phyloP scores from a whole-genome alignment of 768 basidiomycete species.

The Naganishia vaughanmartiniae region DNA sequence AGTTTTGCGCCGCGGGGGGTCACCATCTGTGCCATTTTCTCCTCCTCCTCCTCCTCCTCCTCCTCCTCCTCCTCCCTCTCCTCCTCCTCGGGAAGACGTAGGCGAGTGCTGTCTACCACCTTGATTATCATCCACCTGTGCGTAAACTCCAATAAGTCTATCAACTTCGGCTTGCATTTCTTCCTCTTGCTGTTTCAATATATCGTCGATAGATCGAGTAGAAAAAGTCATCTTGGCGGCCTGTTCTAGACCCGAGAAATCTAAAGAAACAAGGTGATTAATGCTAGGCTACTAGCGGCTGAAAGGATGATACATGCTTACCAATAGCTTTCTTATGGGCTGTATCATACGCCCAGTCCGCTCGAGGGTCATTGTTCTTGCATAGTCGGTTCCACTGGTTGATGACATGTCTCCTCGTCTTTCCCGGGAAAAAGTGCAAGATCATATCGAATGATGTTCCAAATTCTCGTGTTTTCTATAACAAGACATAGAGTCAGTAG shows the following conservation, averaged over 20 bases:
- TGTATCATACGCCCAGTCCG: constrained; percentile 20
- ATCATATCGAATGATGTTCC: constrained; percentile 29
- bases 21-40: constrained; percentile 4
- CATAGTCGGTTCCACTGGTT: constrained; percentile 21
- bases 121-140: neutral
- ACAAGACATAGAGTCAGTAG: neutral
- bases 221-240: constrained; percentile 21
- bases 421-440: constrained; percentile 26
- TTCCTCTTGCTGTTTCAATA: constrained; percentile 14
- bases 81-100: constrained; percentile 14
- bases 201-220: constrained; percentile 7
- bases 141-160: neutral
- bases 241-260: constrained; percentile 12
- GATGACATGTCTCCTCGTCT: constrained; percentile 19
- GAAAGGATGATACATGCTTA: neutral
- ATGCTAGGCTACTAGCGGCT: neutral
- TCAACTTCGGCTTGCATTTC: constrained; percentile 17
- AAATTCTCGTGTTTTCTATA: constrained; percentile 29
- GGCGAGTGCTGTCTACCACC: constrained; percentile 12
- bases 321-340: constrained; percentile 19
- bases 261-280: neutral
- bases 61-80: neutral
- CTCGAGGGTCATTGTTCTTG: constrained; percentile 13
- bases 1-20: neutral
- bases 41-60: constrained; percentile 12